A percentile compares a stretch with the other conserved stretches of the same genome.
Evolutionary conservation across 805 yeast genomes (phyloP).

Genomic region (Pichia deserticola): DNA sequence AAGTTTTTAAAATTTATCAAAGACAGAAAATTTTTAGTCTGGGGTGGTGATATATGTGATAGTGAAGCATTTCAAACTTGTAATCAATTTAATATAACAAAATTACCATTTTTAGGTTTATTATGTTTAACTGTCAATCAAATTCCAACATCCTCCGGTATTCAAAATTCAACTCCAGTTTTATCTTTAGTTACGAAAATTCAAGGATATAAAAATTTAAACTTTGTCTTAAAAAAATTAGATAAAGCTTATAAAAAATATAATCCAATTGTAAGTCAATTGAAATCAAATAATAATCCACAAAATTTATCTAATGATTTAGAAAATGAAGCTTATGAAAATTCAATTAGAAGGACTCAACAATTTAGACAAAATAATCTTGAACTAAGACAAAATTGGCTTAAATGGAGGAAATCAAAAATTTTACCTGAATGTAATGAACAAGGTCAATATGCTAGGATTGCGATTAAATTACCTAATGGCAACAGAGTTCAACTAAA

Average conservation of each 20-base stretch:
- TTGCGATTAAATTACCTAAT: constrained; percentile 60
- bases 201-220: constrained; percentile 48
- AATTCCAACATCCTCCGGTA: constrained; percentile 50
- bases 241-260: constrained; percentile 37
- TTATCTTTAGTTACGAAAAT: constrained; percentile 54
- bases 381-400: constrained; percentile 31
- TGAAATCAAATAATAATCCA: constrained; percentile 19
- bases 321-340: constrained; percentile 73
- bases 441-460: constrained; percentile 38
- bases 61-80: constrained; percentile 83
- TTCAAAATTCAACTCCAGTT: constrained; percentile 44
- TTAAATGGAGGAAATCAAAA: constrained; percentile 37
- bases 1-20: constrained; percentile 40
- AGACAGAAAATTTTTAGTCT: constrained; percentile 50
- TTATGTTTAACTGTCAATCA: constrained; percentile 57
- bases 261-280: constrained; percentile 54
- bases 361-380: constrained; percentile 35
- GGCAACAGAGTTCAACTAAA: constrained; percentile 53
- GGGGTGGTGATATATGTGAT: constrained; percentile 85
- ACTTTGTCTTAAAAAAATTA: constrained; percentile 33
- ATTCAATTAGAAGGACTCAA: constrained; percentile 59
- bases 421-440: constrained; percentile 15
- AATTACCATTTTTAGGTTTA: constrained; percentile 77
- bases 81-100: constrained; percentile 59
- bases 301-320: constrained; percentile 37